phyloP scores from a whole-genome alignment of 306 rosid genomes.

The Pterocarpus macrocarpus region DNA sequence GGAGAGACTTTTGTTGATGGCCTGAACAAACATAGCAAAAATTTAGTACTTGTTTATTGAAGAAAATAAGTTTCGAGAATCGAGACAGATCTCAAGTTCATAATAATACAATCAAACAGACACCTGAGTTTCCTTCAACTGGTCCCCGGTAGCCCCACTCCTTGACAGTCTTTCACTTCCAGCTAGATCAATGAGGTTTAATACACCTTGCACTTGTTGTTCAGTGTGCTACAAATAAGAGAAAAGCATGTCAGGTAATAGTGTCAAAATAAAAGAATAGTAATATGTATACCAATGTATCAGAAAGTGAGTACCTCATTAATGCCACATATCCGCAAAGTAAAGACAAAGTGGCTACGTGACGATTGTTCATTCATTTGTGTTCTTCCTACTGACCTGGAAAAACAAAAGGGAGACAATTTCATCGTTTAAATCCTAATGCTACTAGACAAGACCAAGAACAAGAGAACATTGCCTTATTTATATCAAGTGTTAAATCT shows the following conservation, averaged over 20 bases:
- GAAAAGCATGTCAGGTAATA: conserved; percentile 29
- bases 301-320: conserved; percentile 69
- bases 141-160: conserved; percentile 95
- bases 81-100: conserved; percentile 7
- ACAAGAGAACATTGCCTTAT: not conserved
- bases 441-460: not conserved
- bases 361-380: conserved; percentile 98
- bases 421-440: not conserved
- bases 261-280: not conserved
- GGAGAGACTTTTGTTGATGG: conserved; percentile 89
- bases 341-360: conserved; percentile 92
- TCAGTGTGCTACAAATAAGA: conserved; percentile 68
- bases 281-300: not conserved
- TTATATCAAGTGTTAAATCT: not conserved
- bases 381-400: conserved; percentile 93
- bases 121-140: conserved; percentile 98
- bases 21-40: conserved; percentile 54
- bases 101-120: conserved; percentile 28
- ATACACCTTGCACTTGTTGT: conserved; percentile 94
- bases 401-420: conserved; percentile 30
- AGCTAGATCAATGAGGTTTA: conserved; percentile 92
- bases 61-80: not conserved
- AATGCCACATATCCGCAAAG: conserved; percentile 81
- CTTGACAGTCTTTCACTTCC: conserved; percentile 94
- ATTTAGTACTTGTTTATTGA: conserved; percentile 16